These are phyloP conservation scores for Telopea speciosissima DNA, from an alignment of 177 flowering plant species.

Conservation along the genomic window DNA sequence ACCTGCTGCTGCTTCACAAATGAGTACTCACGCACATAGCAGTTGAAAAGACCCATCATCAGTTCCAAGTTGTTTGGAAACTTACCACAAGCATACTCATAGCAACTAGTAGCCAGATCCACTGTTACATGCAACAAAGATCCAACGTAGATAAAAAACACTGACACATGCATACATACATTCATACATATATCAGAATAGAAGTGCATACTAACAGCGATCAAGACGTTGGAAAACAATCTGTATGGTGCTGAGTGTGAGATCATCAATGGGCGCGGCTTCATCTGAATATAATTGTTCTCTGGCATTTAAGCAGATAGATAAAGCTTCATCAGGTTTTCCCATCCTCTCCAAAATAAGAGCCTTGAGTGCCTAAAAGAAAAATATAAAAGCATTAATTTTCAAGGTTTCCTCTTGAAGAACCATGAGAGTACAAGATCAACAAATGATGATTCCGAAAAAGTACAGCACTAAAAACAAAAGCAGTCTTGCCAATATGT, in stretches of 20 bases:
- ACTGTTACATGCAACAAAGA: conserved; percentile 35
- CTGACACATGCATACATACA: not conserved
- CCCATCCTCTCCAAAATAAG: conserved; percentile 88
- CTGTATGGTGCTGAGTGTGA: conserved; percentile 86
- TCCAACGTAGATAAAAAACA: not conserved
- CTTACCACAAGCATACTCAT: conserved; percentile 75
- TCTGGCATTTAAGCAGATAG: conserved; percentile 63
- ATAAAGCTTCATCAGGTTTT: conserved; percentile 70
- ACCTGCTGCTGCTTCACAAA: conserved; percentile 99
- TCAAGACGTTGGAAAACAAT: conserved; percentile 86
- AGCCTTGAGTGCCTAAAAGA: conserved; percentile 69
- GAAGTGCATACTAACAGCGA: conserved; percentile 46
- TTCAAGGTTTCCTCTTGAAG: conserved; percentile 3
- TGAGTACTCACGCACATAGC: conserved; percentile 85
- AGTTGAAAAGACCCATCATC: conserved; percentile 93
- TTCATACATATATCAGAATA: not conserved
- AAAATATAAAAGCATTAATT: not conserved
- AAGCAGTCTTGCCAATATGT: not conserved
- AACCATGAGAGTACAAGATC: not conserved
- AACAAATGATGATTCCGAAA: not conserved
- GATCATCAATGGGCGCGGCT: conserved; percentile 57
- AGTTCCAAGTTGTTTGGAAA: conserved; percentile 70
- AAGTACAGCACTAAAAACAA: not conserved
- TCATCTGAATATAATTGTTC: conserved; percentile 49
- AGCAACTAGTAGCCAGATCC: conserved; percentile 90